phyloP scores from a whole-genome alignment of 1,139 yeast genomes.

The Candida mesenterica region DNA sequence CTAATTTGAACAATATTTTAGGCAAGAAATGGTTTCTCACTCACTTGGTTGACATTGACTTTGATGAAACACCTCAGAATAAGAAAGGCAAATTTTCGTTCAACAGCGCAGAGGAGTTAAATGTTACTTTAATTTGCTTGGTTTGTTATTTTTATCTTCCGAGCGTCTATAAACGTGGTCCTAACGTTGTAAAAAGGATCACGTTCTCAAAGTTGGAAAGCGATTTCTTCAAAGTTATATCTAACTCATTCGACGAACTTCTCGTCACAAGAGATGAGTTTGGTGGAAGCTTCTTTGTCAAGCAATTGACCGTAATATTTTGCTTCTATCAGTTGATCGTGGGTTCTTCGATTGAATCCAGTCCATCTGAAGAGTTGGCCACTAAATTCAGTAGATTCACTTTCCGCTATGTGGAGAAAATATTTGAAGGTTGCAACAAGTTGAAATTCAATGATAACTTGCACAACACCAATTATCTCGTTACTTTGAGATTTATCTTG shows the following conservation, averaged over 20 bases:
- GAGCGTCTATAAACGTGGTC: constrained; percentile 24
- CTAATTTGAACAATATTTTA: constrained; percentile 35
- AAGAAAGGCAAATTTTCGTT: constrained; percentile 1
- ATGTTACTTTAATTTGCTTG: constrained; percentile 26
- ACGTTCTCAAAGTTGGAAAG: constrained; percentile 27
- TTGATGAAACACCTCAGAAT: constrained; percentile 4
- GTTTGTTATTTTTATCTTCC: constrained; percentile 32
- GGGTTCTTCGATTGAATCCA: constrained; percentile 8
- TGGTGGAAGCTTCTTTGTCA: constrained; percentile 16
- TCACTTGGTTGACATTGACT: constrained; percentile 19
- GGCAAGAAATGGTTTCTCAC: constrained; percentile 32
- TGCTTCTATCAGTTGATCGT: constrained; percentile 19
- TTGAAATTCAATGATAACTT: constrained; percentile 21
- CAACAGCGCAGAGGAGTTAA: constrained; percentile 16
- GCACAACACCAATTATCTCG: constrained; percentile 12
- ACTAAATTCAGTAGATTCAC: constrained; percentile 22
- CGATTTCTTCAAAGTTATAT: constrained; percentile 19
- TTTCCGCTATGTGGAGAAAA: constrained; percentile 34
- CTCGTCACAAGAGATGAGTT: constrained; percentile 8
- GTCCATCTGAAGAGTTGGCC: constrained; percentile 9
- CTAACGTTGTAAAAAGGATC: constrained; percentile 24
- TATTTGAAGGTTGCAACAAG: constrained; percentile 22
- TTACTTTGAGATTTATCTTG: constrained; percentile 46
- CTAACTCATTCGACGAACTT: constrained; percentile 9
- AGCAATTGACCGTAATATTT: constrained; percentile 27